A percentile compares a stretch with the other conserved stretches of the same genome.
Conservation (phyloP, 192 early-diverging fungal species). For the Backusella sp. region DNA sequence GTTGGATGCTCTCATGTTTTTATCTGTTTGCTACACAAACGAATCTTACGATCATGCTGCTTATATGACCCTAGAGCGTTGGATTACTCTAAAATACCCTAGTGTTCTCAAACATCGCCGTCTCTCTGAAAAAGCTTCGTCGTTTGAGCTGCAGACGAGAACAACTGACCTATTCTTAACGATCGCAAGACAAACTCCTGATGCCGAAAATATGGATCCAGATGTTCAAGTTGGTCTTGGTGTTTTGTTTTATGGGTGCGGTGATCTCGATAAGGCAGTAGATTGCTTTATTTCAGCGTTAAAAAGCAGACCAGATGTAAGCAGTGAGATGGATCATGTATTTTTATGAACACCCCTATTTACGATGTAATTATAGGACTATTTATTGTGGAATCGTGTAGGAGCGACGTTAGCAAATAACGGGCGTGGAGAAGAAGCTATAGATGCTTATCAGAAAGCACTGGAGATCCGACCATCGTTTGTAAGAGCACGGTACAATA, state of each 20-base stretch:
- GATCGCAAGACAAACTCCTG: conserved; percentile 65
- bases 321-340: not conserved
- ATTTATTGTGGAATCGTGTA: conserved; percentile 94
- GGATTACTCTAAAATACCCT: conserved; percentile 79
- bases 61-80: conserved; percentile 85
- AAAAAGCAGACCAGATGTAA: conserved; percentile 68
- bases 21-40: conserved; percentile 96
- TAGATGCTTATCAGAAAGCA: conserved; percentile 93
- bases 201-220: conserved; percentile 62
- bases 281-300: conserved; percentile 97
- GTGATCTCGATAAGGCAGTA: conserved; percentile 92
- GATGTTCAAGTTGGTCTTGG: conserved; percentile 96
- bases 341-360: not conserved
- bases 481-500: conserved; percentile 95
- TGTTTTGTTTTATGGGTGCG: conserved; percentile 92
- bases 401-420: conserved; percentile 96
- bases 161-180: conserved; percentile 78
- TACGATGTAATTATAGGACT: conserved; percentile 53
- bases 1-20: conserved; percentile 58
- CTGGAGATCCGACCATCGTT: conserved; percentile 92
- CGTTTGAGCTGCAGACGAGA: conserved; percentile 52
- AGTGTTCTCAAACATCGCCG: conserved; percentile 38
- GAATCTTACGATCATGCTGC: conserved; percentile 86
- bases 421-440: conserved; percentile 73
- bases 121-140: conserved; percentile 31